Base-by-base conservation (phyloP, 345 rosid genomes). In the Brassica cretica region DNA sequence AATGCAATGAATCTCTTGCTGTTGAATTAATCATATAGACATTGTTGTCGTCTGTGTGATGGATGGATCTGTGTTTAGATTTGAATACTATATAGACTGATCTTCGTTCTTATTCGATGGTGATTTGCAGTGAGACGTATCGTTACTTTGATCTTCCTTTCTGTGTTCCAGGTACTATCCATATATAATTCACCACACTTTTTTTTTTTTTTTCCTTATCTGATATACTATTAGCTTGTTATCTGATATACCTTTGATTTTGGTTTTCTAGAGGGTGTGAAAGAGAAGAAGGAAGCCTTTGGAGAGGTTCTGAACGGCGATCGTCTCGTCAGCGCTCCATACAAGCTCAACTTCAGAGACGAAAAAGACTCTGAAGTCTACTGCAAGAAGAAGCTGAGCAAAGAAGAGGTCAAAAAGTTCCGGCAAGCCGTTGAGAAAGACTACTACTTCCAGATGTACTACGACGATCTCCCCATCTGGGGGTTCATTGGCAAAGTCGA, bases 261-360 rank as follows among this genome's bases (percentile, higher is more conserved):
- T 41, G 30, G 24, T 29, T 74, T 75, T 82, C 25, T 76, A 92
- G 97, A 84, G 80, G 84, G 79, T 46, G 71, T 76, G 74, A 91
- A 89, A 74, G 98, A 93, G 82, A 93, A 93, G 84, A 87, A 82
- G 81, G 94, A 93, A 88, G 98, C 98, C 65, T 90, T 93, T 69
- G 98, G 98, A 3, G 98, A 93, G 81, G 91, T 91, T 33, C 61
- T 93, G 79, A 93, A 93, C 80, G 97, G 98, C 5, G 98, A 93
- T 81, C 84, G 97, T 15, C 86, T 93, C 18, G 97, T 93, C 7
- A 93, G 86, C 33, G 98, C 98, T 32, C 98, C 98, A 1, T 93
- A 91, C 72, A 86, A 88, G 60, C 93, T 93, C 44, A 86, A 89
- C 78, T 93, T 91, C 72, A 78, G 66, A 79, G 89, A 87, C 0